Percentiles rank a stretch among this genome's conserved stretches.
phyloP scores from a whole-genome alignment of 306 rosid genomes.

The Carpinus viminea region DNA sequence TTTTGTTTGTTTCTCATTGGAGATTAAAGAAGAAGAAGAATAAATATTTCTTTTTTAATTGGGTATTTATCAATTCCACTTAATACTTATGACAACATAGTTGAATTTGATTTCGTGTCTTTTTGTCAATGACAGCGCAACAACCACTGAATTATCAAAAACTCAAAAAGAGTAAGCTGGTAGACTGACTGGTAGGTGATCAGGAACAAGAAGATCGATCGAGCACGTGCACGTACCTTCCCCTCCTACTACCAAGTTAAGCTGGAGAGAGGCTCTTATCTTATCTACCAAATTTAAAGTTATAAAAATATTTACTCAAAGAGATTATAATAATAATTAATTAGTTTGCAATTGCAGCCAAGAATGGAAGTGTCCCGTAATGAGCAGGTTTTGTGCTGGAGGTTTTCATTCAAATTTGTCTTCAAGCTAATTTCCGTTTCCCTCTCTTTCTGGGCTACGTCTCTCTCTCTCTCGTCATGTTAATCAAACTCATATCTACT shows the following conservation, averaged over 20 bases:
- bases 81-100: background rate
- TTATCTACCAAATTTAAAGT: background rate
- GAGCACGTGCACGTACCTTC: background rate
- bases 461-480: too few species aligned
- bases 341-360: too few species aligned
- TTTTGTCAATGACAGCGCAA: background rate
- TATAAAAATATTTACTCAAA: too few species aligned
- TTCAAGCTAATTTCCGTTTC: too few species aligned
- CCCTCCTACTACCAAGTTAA: background rate
- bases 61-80: too few species aligned
- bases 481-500: too few species aligned
- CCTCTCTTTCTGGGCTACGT: too few species aligned
- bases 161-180: background rate
- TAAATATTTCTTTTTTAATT: too few species aligned
- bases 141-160: background rate
- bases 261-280: background rate
- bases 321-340: background rate
- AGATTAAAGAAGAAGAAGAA: too few species aligned
- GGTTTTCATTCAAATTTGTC: too few species aligned
- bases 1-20: too few species aligned
- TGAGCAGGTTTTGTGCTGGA: too few species aligned
- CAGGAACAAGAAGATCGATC: background rate
- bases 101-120: background rate
- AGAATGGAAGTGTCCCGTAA: background rate
- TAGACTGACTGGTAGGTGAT: background rate